These are phyloP conservation scores for Diplodia scrobiculata DNA, from an alignment of 2,329 filamentous ascomycete species.

Conservation along the genomic window DNA sequence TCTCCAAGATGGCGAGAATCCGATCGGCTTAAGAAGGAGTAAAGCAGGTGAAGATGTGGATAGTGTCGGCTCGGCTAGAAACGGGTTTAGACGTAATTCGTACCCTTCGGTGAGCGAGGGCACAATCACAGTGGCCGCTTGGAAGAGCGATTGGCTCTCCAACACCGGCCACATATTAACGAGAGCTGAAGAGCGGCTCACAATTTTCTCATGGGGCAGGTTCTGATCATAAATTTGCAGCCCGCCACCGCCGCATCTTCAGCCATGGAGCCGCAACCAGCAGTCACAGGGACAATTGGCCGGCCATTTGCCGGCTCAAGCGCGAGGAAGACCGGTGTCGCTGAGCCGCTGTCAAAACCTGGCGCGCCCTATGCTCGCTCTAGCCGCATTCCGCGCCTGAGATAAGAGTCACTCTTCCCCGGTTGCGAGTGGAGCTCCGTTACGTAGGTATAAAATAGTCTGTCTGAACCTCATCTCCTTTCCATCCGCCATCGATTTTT, in stretches of 20 bases:
- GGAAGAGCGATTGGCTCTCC: not conserved
- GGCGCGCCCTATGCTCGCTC: constrained; percentile 12
- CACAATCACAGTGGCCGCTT: not conserved
- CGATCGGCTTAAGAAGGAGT: not conserved
- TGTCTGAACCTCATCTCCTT: not conserved
- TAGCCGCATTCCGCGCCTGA: not conserved
- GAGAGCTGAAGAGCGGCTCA: not conserved
- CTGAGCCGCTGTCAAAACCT: constrained; percentile 7
- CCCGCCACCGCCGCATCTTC: not conserved
- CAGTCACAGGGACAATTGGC: constrained; percentile 12
- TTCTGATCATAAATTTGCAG: not conserved
- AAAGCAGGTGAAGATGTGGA: not conserved
- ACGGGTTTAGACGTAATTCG: not conserved
- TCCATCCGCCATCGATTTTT: not conserved
- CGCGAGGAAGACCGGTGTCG: not conserved
- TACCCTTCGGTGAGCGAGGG: not conserved
- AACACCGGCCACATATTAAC: not conserved
- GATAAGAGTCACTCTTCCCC: constrained; percentile 24
- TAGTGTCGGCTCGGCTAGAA: constrained; percentile 12
- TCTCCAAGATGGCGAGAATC: not conserved
- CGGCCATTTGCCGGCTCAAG: constrained; percentile 15
- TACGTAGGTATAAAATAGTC: constrained; percentile 10
- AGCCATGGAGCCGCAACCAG: not conserved
- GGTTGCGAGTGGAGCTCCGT: not conserved
- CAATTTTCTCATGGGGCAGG: not conserved